Evolutionary conservation across 1,139 yeast species (phyloP).

Genomic region (Candida albicans): DNA sequence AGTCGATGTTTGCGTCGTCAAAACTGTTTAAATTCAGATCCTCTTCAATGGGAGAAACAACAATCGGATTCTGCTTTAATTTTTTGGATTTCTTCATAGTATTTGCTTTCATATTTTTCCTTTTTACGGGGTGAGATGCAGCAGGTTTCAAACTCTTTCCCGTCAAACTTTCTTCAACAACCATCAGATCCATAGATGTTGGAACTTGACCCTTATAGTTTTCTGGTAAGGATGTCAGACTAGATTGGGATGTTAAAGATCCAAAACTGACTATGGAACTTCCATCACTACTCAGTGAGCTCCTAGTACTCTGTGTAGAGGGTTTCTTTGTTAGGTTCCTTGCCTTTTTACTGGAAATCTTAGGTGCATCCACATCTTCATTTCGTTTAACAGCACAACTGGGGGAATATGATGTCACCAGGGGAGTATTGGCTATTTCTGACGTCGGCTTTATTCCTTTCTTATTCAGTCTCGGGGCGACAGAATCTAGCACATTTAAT

Average conservation of each 20-base stretch:
- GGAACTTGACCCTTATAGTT: constrained; percentile 9
- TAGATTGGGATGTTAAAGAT: not conserved
- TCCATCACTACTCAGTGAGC: not conserved
- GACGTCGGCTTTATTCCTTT: too few relatives aligned
- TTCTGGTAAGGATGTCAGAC: constrained; percentile 2
- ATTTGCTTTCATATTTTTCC: not conserved
- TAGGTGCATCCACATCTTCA: not conserved
- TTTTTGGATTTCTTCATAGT: not conserved
- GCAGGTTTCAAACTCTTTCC: not conserved
- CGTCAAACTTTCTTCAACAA: not conserved
- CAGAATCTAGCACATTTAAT: too few relatives aligned
- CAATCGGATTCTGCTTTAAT: not conserved
- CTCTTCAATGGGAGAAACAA: constrained; percentile 3
- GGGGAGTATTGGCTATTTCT: too few relatives aligned
- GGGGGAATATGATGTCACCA: too few relatives aligned
- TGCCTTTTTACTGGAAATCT: not conserved
- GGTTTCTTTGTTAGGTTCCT: not conserved
- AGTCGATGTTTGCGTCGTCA: not conserved
- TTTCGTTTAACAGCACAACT: too few relatives aligned
- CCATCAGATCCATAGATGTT: constrained; percentile 11
- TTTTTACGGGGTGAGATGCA: not conserved
- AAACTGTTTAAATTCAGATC: not conserved
- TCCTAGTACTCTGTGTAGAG: not conserved
- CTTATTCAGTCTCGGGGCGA: too few relatives aligned
- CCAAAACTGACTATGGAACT: not conserved